Conservation (phyloP, 495 filamentous ascomycete species). For the Apiosordaria backusii region DNA sequence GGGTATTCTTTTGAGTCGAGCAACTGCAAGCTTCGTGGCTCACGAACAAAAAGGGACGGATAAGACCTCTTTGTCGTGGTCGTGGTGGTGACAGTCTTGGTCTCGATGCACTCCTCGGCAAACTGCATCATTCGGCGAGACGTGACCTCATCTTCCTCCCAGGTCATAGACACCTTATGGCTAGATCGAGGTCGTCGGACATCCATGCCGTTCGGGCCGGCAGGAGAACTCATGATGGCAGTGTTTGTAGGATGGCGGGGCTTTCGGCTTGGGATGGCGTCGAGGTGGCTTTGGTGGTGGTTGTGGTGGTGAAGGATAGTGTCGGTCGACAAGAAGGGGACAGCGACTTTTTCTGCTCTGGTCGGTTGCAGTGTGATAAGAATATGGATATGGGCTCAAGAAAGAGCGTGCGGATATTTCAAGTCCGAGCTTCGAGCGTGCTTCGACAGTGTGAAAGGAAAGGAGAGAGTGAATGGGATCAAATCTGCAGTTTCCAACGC, state of each 20-base stretch:
- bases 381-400: not conserved
- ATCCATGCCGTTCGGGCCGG: slow-evolving; percentile 31
- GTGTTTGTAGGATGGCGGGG: not conserved
- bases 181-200: slow-evolving; percentile 40
- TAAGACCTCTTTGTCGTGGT: slow-evolving; percentile 89
- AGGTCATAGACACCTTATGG: slow-evolving; percentile 47
- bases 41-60: slow-evolving; percentile 74
- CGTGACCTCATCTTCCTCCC: slow-evolving; percentile 40
- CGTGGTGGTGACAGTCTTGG: slow-evolving; percentile 81
- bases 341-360: not conserved
- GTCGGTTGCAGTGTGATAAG: not conserved
- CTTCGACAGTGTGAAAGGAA: not conserved
- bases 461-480: not conserved
- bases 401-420: not conserved
- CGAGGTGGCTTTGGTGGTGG: too few species aligned
- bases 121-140: slow-evolving; percentile 42
- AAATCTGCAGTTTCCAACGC: slow-evolving; percentile 9
- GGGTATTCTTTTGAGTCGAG: slow-evolving; percentile 89
- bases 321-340: not conserved
- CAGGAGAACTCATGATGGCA: not conserved
- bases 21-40: slow-evolving; percentile 66
- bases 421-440: not conserved
- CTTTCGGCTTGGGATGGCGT: not conserved
- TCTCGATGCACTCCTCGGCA: slow-evolving; percentile 56
- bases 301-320: too few species aligned